Base-by-base conservation (phyloP, 2,329 filamentous ascomycete genomes). In the Pseudogymnoascus sp. region DNA sequence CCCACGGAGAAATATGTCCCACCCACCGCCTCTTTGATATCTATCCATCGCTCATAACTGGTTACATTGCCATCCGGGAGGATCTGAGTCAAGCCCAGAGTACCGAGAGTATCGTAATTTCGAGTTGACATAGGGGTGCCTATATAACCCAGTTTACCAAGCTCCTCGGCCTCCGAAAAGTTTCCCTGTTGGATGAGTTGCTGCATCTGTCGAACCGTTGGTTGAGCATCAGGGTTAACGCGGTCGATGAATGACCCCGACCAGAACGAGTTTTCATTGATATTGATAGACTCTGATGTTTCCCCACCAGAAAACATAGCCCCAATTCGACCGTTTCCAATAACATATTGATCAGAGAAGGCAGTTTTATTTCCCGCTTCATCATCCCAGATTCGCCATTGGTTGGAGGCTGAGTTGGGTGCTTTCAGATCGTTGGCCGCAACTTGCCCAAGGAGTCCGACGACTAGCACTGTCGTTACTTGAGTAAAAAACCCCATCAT, bases 211-310 rank as follows among this genome's bases (percentile, higher is more conserved):
- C 70, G 67, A 12, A 77, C 67, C 59, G 74, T 70, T 56, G 65
- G 61, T 21, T 67, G 58, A 5, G 73, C 70, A 38, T 70, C 68
- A 55, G 68, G 69, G 19, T 74, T 74, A 15, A 72, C 71, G 19
- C 75, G 74, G 58, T 74, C 65, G 61, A 74, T 72, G 5, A 69
- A 69, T 5, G 71, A 72, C 58, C 75, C 75, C 61, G 71, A 75
- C 74, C 74, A 77, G 15, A 75, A 70, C 7, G 75, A 76, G 61
- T 78, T 75, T 63, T 78, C 76, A 59, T 78, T 78, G n/a, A 78
- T 66, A 30, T 71, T 70, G 15, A 78, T 67, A 18, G 72, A 65
- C 62, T 79, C 76, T 2, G 69, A 71, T 21, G 67, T 62, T 9
- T 71, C 70, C 34, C 70, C 68, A 12, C 76, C 76, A 63, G 74